These are phyloP conservation scores for Hydnum rufescens DNA, from an alignment of 768 basidiomycete genomes.

Conservation along the genomic window DNA sequence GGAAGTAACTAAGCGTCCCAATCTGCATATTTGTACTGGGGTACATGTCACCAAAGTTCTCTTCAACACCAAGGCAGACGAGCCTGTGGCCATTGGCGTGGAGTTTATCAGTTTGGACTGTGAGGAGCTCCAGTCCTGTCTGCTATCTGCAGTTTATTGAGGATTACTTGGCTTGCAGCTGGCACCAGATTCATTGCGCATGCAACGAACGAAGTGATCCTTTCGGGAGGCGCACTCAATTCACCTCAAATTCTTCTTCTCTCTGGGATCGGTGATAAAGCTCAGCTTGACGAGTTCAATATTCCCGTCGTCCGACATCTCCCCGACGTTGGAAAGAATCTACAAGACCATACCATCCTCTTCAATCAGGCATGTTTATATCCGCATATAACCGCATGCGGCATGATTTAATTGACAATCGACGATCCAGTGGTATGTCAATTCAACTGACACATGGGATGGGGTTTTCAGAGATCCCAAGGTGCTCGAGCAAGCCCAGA, in stretches of 20 bases:
- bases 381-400: neutral
- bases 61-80: conserved; percentile 14
- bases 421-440: neutral
- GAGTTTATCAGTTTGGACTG: conserved; percentile 24
- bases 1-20: conserved; percentile 18
- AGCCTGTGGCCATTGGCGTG: conserved; percentile 22
- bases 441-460: neutral
- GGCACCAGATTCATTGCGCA: conserved; percentile 18
- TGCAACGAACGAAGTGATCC: conserved; percentile 29
- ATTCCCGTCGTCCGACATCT: conserved; percentile 16
- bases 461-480: neutral
- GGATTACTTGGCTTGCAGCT: neutral
- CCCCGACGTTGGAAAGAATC: conserved; percentile 23
- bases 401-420: neutral
- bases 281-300: conserved; percentile 11
- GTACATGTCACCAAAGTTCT: conserved; percentile 37
- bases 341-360: conserved; percentile 16
- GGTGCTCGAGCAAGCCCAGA: neutral
- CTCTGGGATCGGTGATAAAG: conserved; percentile 32
- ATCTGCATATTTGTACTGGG: conserved; percentile 41
- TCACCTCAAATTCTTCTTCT: conserved; percentile 35
- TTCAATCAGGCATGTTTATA: neutral
- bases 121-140: conserved; percentile 13
- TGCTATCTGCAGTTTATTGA: neutral
- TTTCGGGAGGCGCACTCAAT: conserved; percentile 29